Percentiles rank a stretch among this genome's conserved stretches.
Evolutionary conservation across 140 eudicot species (phyloP).

Genomic region (Erigeron philadelphicus): DNA sequence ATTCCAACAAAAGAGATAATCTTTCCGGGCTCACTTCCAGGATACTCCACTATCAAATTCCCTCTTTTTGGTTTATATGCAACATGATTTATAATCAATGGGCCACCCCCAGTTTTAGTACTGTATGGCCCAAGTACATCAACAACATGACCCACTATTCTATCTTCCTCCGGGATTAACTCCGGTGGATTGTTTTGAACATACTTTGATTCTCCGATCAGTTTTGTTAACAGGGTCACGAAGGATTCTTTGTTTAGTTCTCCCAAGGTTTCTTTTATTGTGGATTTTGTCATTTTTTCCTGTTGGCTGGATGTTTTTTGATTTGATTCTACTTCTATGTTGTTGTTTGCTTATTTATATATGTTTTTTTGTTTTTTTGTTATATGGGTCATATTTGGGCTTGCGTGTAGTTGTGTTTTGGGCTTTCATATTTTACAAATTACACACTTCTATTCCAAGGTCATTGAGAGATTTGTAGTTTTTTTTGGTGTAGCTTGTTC

Average conservation of each 20-base stretch:
- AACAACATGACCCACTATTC: slow-evolving; percentile 69
- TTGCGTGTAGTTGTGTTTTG: no score
- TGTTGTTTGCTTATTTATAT: neutral
- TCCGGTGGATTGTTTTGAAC: slow-evolving; percentile 95
- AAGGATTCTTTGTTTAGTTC: slow-evolving; percentile 60
- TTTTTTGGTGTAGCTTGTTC: no score
- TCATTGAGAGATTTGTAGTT: no score
- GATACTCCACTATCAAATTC: slow-evolving; percentile 78
- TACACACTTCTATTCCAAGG: no score
- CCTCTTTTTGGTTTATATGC: slow-evolving; percentile 66
- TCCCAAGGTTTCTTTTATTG: slow-evolving; percentile 44
- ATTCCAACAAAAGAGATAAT: slow-evolving; percentile 81
- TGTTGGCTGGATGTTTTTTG: neutral
- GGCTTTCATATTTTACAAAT: no score
- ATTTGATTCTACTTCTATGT: neutral
- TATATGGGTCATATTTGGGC: no score
- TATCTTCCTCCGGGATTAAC: slow-evolving; percentile 82
- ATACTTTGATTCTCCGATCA: slow-evolving; percentile 73
- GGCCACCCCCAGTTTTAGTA: slow-evolving; percentile 79
- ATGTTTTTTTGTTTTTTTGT: no score
- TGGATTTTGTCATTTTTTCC: slow-evolving; percentile 24
- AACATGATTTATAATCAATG: slow-evolving; percentile 64
- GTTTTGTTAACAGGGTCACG: slow-evolving; percentile 57
- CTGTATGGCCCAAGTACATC: slow-evolving; percentile 59
- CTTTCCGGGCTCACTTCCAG: slow-evolving; percentile 63